Conservation (phyloP, 495 filamentous ascomycete genomes). For the Aspergillus affinis region DNA sequence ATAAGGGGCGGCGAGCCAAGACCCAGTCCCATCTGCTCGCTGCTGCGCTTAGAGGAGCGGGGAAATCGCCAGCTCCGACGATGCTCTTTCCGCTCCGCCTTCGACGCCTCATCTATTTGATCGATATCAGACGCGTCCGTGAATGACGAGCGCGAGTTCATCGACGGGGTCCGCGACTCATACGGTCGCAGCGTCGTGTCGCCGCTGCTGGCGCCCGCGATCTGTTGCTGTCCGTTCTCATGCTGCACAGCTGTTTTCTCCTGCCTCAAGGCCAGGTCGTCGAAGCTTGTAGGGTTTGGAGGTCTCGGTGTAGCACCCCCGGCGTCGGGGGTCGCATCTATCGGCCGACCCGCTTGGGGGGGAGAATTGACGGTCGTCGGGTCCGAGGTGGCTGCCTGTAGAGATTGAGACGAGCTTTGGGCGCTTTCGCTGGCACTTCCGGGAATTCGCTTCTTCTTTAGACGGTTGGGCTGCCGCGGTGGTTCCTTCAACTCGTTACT, state of each 20-base stretch:
- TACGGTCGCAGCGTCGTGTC: conserved; percentile 61
- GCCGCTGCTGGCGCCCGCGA: conserved; percentile 21
- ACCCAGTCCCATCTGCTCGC: conserved; percentile 48
- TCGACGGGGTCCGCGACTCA: conserved; percentile 65
- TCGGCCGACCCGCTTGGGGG: conserved; percentile 15
- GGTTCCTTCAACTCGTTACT: conserved; percentile 55
- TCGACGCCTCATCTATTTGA: conserved; percentile 58
- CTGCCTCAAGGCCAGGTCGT: conserved; percentile 20
- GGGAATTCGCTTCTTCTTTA: conserved; percentile 77
- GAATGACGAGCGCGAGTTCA: conserved; percentile 70
- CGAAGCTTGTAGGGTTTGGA: conserved; percentile 24
- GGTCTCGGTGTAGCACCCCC: conserved; percentile 38
- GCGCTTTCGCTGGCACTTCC: conserved; percentile 76
- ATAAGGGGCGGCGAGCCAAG: conserved; percentile 51
- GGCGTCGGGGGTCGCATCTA: conserved; percentile 23
- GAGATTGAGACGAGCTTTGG: conserved; percentile 78
- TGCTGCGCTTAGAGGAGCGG: conserved; percentile 51
- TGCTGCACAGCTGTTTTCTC: conserved; percentile 21
- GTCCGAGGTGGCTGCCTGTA: conserved; percentile 48
- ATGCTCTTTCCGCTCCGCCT: conserved; percentile 62
- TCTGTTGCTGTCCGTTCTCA: conserved; percentile 18
- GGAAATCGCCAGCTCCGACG: conserved; percentile 72
- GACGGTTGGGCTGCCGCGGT: conserved; percentile 70
- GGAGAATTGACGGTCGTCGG: conserved; percentile 17
- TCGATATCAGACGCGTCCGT: conserved; percentile 78